phyloP scores from a whole-genome alignment of 176 grass and related monocot genomes.

The Cocos nucifera region DNA sequence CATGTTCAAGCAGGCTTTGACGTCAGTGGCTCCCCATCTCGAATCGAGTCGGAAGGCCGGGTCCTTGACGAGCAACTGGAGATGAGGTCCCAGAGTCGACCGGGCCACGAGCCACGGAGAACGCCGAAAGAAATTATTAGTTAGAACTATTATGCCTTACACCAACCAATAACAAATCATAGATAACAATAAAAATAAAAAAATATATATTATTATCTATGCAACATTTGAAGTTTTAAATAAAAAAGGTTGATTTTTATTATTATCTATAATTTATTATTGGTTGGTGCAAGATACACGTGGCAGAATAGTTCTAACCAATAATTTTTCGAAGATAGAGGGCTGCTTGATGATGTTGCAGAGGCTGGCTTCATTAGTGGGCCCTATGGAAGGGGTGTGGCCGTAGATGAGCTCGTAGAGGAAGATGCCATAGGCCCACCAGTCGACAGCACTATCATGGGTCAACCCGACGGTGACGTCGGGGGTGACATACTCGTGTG shows the following conservation, averaged over 20 bases:
- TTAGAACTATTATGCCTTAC: too few species aligned
- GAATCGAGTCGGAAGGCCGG: conserved; percentile 46
- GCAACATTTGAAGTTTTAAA: too few species aligned
- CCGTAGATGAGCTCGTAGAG: conserved; percentile 85
- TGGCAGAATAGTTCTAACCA: too few species aligned
- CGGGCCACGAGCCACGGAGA: conserved; percentile 13
- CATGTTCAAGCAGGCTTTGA: conserved; percentile 66
- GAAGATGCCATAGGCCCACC: conserved; percentile 94
- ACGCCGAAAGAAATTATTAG: too few species aligned
- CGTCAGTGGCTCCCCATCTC: conserved; percentile 52
- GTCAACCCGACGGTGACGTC: conserved; percentile 59
- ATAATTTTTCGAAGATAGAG: too few species aligned
- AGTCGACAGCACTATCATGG: conserved; percentile 83
- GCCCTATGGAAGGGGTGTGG: conserved; percentile 59
- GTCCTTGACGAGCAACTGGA: conserved; percentile 62
- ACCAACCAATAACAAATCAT: too few species aligned
- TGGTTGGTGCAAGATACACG: too few species aligned
- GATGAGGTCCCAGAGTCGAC: conserved; percentile 43
- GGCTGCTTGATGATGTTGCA: conserved; percentile 62
- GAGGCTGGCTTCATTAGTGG: conserved; percentile 54
- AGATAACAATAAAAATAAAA: too few species aligned
- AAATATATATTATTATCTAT: too few species aligned
- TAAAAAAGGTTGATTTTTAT: too few species aligned
- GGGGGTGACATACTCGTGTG: conserved; percentile 92
- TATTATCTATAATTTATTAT: too few species aligned